Percentiles rank a stretch among this genome's conserved stretches.
These are phyloP conservation scores for Pyricularia sp. DNA, from an alignment of 2,329 filamentous ascomycete genomes.

Conservation along the genomic window DNA sequence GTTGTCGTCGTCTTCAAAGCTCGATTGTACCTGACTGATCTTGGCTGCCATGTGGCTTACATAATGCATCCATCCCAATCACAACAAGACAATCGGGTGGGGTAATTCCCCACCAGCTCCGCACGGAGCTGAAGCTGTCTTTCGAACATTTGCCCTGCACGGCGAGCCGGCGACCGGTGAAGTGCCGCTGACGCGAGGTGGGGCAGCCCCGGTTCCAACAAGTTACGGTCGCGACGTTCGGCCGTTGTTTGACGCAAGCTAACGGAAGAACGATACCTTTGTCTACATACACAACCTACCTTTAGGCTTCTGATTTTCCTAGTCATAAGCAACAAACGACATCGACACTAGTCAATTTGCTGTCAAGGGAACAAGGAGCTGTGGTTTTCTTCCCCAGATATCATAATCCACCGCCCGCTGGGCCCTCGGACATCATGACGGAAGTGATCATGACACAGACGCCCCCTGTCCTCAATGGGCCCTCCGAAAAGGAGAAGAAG, in stretches of 20 bases:
- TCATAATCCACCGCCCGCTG: not conserved
- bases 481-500: slow-evolving; percentile 58
- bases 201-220: not conserved
- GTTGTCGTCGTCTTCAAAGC: not conserved
- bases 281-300: not conserved
- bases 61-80: not conserved
- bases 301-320: not conserved
- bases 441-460: slow-evolving; percentile 34
- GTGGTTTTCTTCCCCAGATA: not conserved
- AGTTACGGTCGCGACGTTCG: not conserved
- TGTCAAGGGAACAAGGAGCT: not conserved
- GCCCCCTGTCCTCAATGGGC: slow-evolving; percentile 39
- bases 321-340: not conserved
- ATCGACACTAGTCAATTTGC: not conserved
- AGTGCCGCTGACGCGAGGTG: not conserved
- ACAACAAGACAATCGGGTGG: not conserved
- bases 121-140: not conserved
- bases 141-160: not conserved
- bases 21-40: not conserved
- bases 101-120: not conserved
- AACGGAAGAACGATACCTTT: not conserved
- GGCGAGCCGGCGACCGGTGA: not conserved
- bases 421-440: slow-evolving; percentile 25
- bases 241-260: not conserved
- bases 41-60: not conserved